Base-by-base conservation (phyloP, 805 yeast species). In the Yamadazyma ubonensis region DNA sequence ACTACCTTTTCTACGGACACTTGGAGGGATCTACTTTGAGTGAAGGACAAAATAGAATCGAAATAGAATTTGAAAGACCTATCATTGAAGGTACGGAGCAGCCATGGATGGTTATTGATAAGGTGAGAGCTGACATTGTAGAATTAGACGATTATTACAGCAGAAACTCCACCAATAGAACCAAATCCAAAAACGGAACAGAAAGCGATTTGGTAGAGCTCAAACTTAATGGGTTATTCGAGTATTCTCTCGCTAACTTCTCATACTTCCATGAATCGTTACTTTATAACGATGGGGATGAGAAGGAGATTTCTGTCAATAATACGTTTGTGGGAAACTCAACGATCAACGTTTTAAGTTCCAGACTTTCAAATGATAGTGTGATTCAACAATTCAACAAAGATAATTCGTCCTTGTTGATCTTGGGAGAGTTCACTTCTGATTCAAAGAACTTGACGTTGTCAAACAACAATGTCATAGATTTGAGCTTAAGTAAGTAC, bases 201-300 rank as follows among this genome's bases (percentile, higher is more conserved):
- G 34, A 33, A 1, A 43, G 47, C 12, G 53, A 53, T 15, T 49
- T 52, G 29, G 46, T 50, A 2, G 44, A 55, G 25, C 51, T 79
- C 23, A 53, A 69, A 2, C 57, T 90, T 36, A 84, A 86, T 57
- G 96, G 95, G 7, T 52, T 91, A 15, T 87, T 91, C 54, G 96
- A 91, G 62, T 93, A 83, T 59, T 80, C 87, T 1, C 62, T 80
- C 26, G 60, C 76, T 2, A 89, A 89, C 57, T 87, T 85, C 57
- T 65, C 69, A 2, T 36, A 52, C 25, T 69, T 68, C 37, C 58
- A 62, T 16, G 57, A 54, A 33, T 43, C 36, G 14, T 49, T 51
- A 34, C 67, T 67, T 3, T 49, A 43, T 17, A 48, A 44, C 14
- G 55, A 56, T 2, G 40, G 22, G 23, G 38, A 37, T 17, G 38